Evolutionary conservation across 768 basidiomycete genomes (phyloP).

Genomic region (Trametes villosa): DNA sequence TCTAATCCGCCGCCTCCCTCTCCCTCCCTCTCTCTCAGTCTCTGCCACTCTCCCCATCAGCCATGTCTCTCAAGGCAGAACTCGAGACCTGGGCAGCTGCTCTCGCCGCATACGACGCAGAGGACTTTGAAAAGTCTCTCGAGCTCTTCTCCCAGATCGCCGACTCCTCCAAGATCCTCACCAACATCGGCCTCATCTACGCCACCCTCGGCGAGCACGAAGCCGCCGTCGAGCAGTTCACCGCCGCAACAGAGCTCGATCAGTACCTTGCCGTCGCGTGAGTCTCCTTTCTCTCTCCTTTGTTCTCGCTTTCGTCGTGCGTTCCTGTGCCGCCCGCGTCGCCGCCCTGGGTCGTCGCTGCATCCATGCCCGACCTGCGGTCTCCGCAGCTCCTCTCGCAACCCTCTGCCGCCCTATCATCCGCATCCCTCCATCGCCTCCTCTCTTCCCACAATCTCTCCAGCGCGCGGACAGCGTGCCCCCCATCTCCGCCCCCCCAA

Average conservation of each 20-base stretch:
- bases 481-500: no score
- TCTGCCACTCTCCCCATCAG: background rate
- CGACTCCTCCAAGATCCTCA: conserved; percentile 87
- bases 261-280: conserved; percentile 87
- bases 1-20: background rate
- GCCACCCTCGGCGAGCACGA: conserved; percentile 91
- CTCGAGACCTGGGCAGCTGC: conserved; percentile 89
- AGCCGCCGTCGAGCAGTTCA: conserved; percentile 80
- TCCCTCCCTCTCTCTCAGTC: conserved; percentile 2
- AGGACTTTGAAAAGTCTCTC: conserved; percentile 78
- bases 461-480: no score
- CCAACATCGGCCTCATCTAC: conserved; percentile 92
- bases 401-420: no score
- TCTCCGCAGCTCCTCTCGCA: no score
- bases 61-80: conserved; percentile 53
- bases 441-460: no score
- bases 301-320: background rate
- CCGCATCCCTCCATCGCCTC: no score
- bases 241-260: conserved; percentile 77
- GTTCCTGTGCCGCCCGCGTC: background rate
- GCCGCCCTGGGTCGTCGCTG: background rate
- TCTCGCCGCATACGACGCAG: conserved; percentile 84
- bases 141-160: conserved; percentile 81
- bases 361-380: background rate
- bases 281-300: conserved; percentile 38